Evolutionary conservation across 2,329 filamentous ascomycete species (phyloP), one percentile per base, ranked within the genome.

Genomic region (Curvularia verruculosa): DNA sequence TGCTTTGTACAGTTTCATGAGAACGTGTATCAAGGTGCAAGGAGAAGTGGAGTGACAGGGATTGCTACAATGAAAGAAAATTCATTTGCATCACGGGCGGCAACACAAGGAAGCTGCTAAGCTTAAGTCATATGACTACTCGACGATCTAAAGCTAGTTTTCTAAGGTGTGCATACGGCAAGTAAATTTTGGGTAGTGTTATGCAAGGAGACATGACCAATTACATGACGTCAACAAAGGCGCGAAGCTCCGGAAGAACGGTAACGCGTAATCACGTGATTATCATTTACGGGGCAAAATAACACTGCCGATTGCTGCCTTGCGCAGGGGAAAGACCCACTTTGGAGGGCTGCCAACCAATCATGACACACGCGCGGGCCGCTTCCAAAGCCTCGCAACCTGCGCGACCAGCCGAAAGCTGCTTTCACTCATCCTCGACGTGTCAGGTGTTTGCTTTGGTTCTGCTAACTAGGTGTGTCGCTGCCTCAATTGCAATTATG

Each of bases 381-480:
- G 49, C 45, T 39, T 43, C 60, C 54, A 59, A 65, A 54, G 68
- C 65, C 64, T 68, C 55, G 64, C 59, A 40, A 41, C 54, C 61
- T 58, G 49, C 59, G 47, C 57, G 58, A 59, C 56, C 60, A 63
- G 43, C 60, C 52, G 58, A 64, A 53, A 49, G 41, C 39, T 59
- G 54, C 58, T 56, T 29, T 52, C 43, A 49, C 57, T 62, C 59
- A 63, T 58, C 56, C 41, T 37, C 55, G 41, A 63, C 45, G 64
- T 56, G 41, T 44, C 52, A 31, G 49, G 61, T 52, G 43, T 44
- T 55, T 19, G 46, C 49, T 36, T 43, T 59, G 52, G 52, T 58
- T 46, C 40, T 60, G 56, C 47, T 58, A 43, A 46, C 40, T 51
- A 58, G 54, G 61, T 65, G 49, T 51, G 56, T 59, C 47, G 23